Percentiles rank a stretch among this genome's conserved stretches.
Evolutionary conservation across 169 alveolate genomes (phyloP).

Genomic region (Theileria parva): DNA sequence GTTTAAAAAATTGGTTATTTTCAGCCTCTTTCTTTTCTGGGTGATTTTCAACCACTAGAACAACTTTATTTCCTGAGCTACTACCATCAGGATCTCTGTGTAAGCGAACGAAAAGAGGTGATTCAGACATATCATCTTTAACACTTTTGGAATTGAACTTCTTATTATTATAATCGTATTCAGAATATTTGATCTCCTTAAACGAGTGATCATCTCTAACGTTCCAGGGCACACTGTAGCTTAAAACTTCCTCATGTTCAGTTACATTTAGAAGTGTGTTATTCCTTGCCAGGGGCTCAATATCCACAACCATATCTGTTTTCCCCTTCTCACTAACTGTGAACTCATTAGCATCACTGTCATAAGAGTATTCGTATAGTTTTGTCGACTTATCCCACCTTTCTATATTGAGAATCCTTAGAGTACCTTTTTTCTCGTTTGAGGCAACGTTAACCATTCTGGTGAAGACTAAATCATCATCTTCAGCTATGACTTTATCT

Average conservation of each 20-base stretch:
- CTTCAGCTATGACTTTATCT: conserved; percentile 13
- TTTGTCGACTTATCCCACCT: conserved; percentile 14
- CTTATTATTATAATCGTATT: background rate
- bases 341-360: background rate
- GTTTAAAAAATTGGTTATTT: background rate
- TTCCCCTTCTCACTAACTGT: background rate
- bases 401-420: conserved; percentile 14
- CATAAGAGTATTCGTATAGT: background rate
- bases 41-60: background rate
- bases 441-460: conserved; percentile 17
- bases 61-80: background rate
- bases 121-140: background rate
- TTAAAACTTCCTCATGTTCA: conserved; percentile 4
- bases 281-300: conserved; percentile 17
- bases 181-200: background rate
- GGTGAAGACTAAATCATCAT: conserved; percentile 1
- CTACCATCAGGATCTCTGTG: background rate
- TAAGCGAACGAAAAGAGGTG: background rate
- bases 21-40: background rate
- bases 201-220: conserved; percentile 19
- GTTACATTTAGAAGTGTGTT: background rate
- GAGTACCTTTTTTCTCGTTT: background rate
- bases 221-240: conserved; percentile 40
- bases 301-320: conserved; percentile 25
- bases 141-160: background rate